Conservation (phyloP, 2,329 filamentous ascomycete genomes). For the Aspergillus tubingensis region DNA sequence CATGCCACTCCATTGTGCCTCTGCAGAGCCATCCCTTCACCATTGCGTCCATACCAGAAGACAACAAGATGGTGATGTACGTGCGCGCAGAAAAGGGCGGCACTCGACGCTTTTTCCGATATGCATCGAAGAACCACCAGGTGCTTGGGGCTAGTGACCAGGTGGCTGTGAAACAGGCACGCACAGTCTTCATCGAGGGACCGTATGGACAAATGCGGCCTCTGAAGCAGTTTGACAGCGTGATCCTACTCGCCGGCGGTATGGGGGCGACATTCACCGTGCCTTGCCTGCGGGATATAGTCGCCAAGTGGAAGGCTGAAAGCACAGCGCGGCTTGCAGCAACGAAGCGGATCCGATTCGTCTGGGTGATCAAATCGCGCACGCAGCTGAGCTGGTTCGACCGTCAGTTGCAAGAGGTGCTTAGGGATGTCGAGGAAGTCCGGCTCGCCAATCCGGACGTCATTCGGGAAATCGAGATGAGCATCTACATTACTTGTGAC, state of each 20-base stretch:
- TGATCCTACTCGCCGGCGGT: slow-evolving; percentile 61
- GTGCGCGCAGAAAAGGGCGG: slow-evolving; percentile 57
- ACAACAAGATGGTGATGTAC: slow-evolving; percentile 59
- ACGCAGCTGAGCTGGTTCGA: slow-evolving; percentile 57
- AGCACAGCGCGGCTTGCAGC: slow-evolving; percentile 32
- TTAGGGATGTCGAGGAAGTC: slow-evolving; percentile 44
- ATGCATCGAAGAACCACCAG: slow-evolving; percentile 48
- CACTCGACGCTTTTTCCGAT: slow-evolving; percentile 53
- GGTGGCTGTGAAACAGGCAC: slow-evolving; percentile 18
- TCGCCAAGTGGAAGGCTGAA: slow-evolving; percentile 49
- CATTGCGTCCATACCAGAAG: slow-evolving; percentile 58
- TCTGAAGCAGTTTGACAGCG: slow-evolving; percentile 61
- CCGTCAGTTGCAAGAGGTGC: slow-evolving; percentile 50
- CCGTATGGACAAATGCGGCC: slow-evolving; percentile 56
- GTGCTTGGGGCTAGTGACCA: slow-evolving; percentile 23
- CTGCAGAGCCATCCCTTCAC: slow-evolving; percentile 67
- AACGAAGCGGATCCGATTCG: slow-evolving; percentile 55
- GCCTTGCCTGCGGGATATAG: slow-evolving; percentile 59
- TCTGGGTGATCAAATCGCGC: slow-evolving; percentile 62
- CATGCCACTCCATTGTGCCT: slow-evolving; percentile 58
- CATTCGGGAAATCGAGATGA: slow-evolving; percentile 52
- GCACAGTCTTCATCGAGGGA: slow-evolving; percentile 54
- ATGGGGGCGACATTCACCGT: slow-evolving; percentile 62
- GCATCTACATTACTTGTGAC: slow-evolving; percentile 59
- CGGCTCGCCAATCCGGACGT: slow-evolving; percentile 32